These are phyloP conservation scores for Schizochytrium sp. DNA, from an alignment of 108 stramenopile genomes.

Conservation along the genomic window DNA sequence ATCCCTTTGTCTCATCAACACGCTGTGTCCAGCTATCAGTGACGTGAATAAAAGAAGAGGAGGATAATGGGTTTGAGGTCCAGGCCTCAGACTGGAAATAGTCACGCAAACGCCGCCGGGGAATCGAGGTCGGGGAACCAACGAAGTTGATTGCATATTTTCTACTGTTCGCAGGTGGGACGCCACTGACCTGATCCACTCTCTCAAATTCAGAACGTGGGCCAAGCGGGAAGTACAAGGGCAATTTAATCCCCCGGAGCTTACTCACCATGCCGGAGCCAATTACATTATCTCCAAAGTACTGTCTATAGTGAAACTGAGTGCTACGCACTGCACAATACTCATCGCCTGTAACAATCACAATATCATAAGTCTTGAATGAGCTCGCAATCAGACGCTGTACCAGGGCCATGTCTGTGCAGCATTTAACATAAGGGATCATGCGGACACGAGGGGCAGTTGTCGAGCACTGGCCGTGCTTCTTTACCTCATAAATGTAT, in stretches of 20 bases:
- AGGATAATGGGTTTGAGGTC: not conserved
- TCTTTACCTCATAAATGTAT: slow-evolving; percentile 11
- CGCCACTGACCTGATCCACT: not conserved
- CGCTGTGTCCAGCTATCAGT: slow-evolving; percentile 45
- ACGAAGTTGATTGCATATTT: slow-evolving; percentile 44
- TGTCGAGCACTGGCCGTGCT: slow-evolving; percentile 24
- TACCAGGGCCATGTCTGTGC: slow-evolving; percentile 51
- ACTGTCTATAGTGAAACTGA: slow-evolving; percentile 49
- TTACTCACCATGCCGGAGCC: not conserved
- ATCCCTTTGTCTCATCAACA: not conserved
- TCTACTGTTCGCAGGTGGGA: not conserved
- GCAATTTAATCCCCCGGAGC: not conserved
- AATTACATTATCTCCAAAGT: slow-evolving; percentile 34
- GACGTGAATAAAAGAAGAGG: slow-evolving; percentile 42
- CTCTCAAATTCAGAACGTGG: slow-evolving; percentile 39
- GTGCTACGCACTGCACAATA: slow-evolving; percentile 53
- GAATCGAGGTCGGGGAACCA: slow-evolving; percentile 42
- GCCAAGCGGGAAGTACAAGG: slow-evolving; percentile 32
- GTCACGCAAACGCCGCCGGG: slow-evolving; percentile 12
- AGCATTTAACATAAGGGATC: slow-evolving; percentile 52
- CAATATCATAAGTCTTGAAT: slow-evolving; percentile 58
- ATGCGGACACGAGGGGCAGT: slow-evolving; percentile 46
- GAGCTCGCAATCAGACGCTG: slow-evolving; percentile 18
- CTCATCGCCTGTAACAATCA: slow-evolving; percentile 60
- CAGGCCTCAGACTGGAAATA: slow-evolving; percentile 8